Evolutionary conservation across 1,284 basidiomycete genomes (phyloP), one percentile per base, ranked within the genome.

Genomic region (Exobasidium rhododendri): DNA sequence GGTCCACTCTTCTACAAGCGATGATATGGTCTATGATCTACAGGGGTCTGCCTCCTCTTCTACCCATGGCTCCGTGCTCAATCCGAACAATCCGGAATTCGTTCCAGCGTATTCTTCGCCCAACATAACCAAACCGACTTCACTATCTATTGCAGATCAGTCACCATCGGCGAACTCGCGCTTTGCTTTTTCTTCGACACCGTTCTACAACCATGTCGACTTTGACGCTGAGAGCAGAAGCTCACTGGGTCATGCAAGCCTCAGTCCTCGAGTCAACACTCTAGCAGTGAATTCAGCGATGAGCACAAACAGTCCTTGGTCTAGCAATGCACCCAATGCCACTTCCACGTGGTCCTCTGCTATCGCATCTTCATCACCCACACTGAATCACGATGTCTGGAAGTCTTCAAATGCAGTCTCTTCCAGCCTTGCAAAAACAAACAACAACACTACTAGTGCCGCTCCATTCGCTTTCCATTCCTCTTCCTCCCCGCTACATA

Each of bases 51-150:
- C 47, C 28, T 28, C 47, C 13, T 50, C n/a, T 26, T 4, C 20
- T 1, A 56, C 58, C 6, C 61, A 66, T 35, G 7, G 11, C 5
- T 65, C 65, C 7, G 56, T 58, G 4, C 65, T 71, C 49, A 71
- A 71, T 52, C 69, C 69, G 13, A 64, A 68, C 31, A 71, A 71
- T 52, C 69, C 67, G 3, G 69, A 71, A 40, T 71, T 71, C 32
- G 62, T 71, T 4, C 69, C 69, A 3, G 69, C 63, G 3, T 61
- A 65, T 40, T 63, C 61, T 17, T 69, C 67, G 2, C 67, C 69
- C 3, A 59, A 65, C 17, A 58, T 67, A 13, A 58, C 60, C 56
- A 69, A 66, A 55, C 59, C 47, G 4, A 13, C 47, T 20, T 10
- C 17, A 17, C 35, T 17, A 10, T 17, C 35, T 40, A 7, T 10